A percentile compares a stretch with the other conserved stretches of the same genome.
Conservation (phyloP, 495 filamentous ascomycete species). For the Lindgomyces ingoldianus region DNA sequence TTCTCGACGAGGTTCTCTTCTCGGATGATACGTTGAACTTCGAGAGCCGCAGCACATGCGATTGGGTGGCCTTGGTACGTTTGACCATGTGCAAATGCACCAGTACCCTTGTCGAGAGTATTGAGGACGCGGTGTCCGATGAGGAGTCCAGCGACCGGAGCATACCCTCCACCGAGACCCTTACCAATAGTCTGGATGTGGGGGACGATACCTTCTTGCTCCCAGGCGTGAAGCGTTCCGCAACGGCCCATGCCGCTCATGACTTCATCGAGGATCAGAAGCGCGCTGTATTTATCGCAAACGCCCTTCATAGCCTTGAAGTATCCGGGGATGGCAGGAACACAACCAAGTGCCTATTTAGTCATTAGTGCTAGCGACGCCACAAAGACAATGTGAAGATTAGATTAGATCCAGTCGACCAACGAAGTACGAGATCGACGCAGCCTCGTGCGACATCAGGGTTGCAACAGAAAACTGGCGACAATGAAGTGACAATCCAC, state of each 20-base stretch:
- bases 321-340: conserved; percentile 65
- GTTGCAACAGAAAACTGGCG: background rate
- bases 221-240: conserved; percentile 47
- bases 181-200: conserved; percentile 51
- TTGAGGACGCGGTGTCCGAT: conserved; percentile 26
- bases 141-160: conserved; percentile 32
- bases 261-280: conserved; percentile 74
- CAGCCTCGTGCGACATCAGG: background rate
- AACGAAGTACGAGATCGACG: background rate
- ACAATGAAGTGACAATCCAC: too few species aligned
- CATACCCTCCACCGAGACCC: conserved; percentile 35
- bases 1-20: conserved; percentile 58
- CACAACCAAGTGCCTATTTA: conserved; percentile 61
- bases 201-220: conserved; percentile 47
- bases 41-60: conserved; percentile 60
- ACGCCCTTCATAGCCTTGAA: conserved; percentile 62
- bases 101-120: conserved; percentile 21
- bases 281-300: conserved; percentile 64
- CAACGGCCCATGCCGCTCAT: conserved; percentile 63
- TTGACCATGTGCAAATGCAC: conserved; percentile 35
- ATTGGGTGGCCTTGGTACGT: conserved; percentile 62
- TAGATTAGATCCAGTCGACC: background rate
- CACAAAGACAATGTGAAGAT: background rate
- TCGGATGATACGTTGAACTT: conserved; percentile 60
- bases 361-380: background rate